Base-by-base conservation (phyloP, 805 yeast genomes). In the Starmerella tilneyi region DNA sequence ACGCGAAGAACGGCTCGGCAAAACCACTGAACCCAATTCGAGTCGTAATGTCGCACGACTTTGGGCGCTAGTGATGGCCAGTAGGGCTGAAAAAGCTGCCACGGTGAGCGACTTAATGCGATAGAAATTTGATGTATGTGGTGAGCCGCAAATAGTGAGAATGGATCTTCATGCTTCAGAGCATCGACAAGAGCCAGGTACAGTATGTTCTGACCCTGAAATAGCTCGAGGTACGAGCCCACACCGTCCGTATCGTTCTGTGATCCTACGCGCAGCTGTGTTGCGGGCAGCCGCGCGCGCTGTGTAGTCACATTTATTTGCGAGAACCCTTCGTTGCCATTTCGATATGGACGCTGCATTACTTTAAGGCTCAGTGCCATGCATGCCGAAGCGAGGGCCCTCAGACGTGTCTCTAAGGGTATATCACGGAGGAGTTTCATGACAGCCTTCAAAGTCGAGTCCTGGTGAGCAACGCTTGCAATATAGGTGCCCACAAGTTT, bases 61-160 rank as follows among this genome's bases (percentile, higher is more conserved):
- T 43, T 39, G 3, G 51, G 53, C 12, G 52, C 52, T 2, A 51
- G 21, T 15, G 40, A 51, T 2, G 54, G 86, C 55, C 92, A 71
- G 49, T 76, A 83, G 0, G 95, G 94, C 7, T 83, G 76, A 17
- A 85, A 65, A 12, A 89, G 63, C 58, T 81, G 84, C 75, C 89
- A 86, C 0, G 94, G 79, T 0, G 94, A 75, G 28, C 74, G 64
- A 1, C 68, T 62, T 52, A 75, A 74, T 1, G 75, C 66, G 15
- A 64, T 55, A 0, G 96, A 80, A 11, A 82, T 70, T 27, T 70
- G 63, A 19, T 74, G 64, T 4, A 89, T 63, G 45, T 76, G 75
- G 56, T 78, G 79, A 51, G 78, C 76, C 0, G 85, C 85, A 53
- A 82, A 66, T 53, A 84, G 76, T 0, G 78, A 17, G 3, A 73